These are phyloP conservation scores for Hyphodiscus hymeniophilus DNA, from an alignment of 495 filamentous ascomycete species.

Conservation along the genomic window DNA sequence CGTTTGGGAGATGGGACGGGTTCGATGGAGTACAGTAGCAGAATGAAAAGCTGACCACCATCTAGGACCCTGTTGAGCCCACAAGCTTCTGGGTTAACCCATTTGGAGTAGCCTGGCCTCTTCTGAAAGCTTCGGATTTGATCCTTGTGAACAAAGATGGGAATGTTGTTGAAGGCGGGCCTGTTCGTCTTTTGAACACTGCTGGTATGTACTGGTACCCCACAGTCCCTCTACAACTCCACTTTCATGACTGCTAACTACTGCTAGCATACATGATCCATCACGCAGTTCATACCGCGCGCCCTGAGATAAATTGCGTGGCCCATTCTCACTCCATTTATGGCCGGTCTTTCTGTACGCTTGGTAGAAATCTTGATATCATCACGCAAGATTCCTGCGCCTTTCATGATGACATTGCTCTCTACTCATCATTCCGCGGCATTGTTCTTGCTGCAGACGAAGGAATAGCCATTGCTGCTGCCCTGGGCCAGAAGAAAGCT, in stretches of 20 bases:
- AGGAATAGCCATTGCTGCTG: conserved; percentile 56
- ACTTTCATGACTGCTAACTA: too few species aligned
- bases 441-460: conserved; percentile 65
- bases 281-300: conserved; percentile 55
- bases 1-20: too few species aligned
- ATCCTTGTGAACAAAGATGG: conserved; percentile 61
- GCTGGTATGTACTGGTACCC: conserved; percentile 38
- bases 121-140: conserved; percentile 62
- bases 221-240: too few species aligned
- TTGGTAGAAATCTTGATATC: conserved; percentile 61
- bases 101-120: conserved; percentile 61
- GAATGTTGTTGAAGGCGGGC: conserved; percentile 59
- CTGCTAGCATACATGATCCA: conserved; percentile 59
- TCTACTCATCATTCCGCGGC: conserved; percentile 53
- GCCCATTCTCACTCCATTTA: conserved; percentile 67
- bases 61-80: conserved; percentile 58
- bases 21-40: too few species aligned
- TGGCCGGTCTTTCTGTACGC: conserved; percentile 58
- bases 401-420: conserved; percentile 45
- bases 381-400: conserved; percentile 65
- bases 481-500: conserved; percentile 59
- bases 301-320: conserved; percentile 65
- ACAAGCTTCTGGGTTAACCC: conserved; percentile 75
- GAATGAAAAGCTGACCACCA: background rate
- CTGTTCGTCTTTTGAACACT: conserved; percentile 52